Evolutionary conservation across 306 rosid species (phyloP), one percentile per base, ranked within the genome.

Genomic region (Rosa rugosa): DNA sequence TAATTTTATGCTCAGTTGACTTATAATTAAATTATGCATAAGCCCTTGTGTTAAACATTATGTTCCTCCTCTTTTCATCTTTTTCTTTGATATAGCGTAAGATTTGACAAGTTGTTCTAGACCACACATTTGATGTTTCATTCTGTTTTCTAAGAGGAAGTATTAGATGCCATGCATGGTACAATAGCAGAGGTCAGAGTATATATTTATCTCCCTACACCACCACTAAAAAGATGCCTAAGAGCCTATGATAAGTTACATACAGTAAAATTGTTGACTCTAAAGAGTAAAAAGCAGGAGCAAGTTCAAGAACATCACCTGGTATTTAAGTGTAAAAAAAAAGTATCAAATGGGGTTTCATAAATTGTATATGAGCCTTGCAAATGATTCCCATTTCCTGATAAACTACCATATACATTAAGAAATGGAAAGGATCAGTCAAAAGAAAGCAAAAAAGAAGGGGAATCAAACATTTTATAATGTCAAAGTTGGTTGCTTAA

Each of bases 81-180:
- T 10, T 63, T 17, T 18, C 13, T 8, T 49, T 72, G n/a, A 11
- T 71, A 4, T 4, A 6, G 20, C 16, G 83, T 72, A 12, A 77
- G 85, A 85, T 78, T 79, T 81, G 91, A 84, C 86, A 84, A 75
- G 59, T 89, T 89, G 86, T 89, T 89, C 89, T 64, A 44, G 44
- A 79, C 77, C 79, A 51, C 76, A 78, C 71, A 51, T 77, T 36
- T 49, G 73, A 38, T 41, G 53, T 56, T 57, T 84, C 68, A 49
- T 45, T 69, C 51, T 64, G 38, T 60, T 77, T 60, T 56, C 25
- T 77, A 69, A 78, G 75, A 75, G 47, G 54, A 51, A 80, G 93
- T 77, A 84, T 84, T 82, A 87, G 96, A 91, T 89, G 81, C 91
- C 75, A 72, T 81, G 78, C 54, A 64, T 64, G 41, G 45, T 64